phyloP scores from a whole-genome alignment of 495 filamentous ascomycete genomes.

The Aspergillus conjunctus region DNA sequence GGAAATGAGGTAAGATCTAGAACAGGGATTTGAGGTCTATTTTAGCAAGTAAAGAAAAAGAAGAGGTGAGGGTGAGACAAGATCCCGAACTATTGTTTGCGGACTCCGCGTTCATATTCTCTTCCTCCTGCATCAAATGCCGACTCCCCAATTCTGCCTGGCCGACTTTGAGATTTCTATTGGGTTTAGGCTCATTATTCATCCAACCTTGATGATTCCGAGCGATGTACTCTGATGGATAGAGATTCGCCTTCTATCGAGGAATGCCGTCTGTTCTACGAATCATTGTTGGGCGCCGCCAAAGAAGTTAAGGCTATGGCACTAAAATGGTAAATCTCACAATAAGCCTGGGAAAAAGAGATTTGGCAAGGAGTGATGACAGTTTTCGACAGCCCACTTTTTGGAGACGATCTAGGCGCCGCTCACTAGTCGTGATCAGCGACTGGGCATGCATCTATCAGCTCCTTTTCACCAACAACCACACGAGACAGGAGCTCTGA shows the following conservation, averaged over 20 bases:
- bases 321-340: not conserved
- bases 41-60: not conserved
- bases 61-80: not conserved
- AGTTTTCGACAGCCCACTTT: not conserved
- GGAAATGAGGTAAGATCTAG: too few species aligned
- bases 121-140: not conserved
- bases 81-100: not conserved
- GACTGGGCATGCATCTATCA: not conserved
- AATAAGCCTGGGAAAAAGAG: not conserved
- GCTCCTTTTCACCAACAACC: not conserved
- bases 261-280: not conserved
- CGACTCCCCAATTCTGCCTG: too few species aligned
- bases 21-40: not conserved
- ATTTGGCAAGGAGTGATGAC: not conserved
- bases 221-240: too few species aligned
- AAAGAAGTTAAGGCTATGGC: not conserved
- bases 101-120: not conserved
- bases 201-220: too few species aligned
- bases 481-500: not conserved
- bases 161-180: too few species aligned
- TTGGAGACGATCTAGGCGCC: not conserved
- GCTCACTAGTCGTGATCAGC: constrained; percentile 5
- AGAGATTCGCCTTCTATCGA: not conserved
- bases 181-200: too few species aligned
- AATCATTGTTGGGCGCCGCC: not conserved